Base-by-base conservation (phyloP, 495 filamentous ascomycete species). In the Hyaloscypha bicolor region DNA sequence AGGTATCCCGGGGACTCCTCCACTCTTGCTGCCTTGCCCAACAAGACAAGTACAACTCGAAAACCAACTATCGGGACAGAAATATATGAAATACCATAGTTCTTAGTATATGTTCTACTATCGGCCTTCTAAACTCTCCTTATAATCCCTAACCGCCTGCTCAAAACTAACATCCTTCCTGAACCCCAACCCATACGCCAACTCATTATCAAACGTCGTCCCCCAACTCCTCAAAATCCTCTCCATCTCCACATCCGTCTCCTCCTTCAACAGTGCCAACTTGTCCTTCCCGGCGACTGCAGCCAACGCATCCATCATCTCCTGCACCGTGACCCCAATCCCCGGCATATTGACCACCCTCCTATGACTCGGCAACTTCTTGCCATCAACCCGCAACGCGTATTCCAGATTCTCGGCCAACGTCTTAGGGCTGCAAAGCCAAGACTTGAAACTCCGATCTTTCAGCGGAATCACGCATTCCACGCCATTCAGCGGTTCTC, bases 191-290 rank as follows among this genome's bases (percentile, higher is more conserved):
- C 74, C 72, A 73, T 85, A 72, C 48, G 89, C 82, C 70, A 82
- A 80, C 16, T 75, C 80, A 62, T 82, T 86, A 69, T 91, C 86
- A 74, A 92, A 88, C 64, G 84, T 82, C 65, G 86, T 83, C 42
- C 89, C 85, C 92, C 91, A 94, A 62, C 87, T 87, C 69, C 90
- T 83, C 75, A 95, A 79, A 65, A 95, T 91, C 70, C 80, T 82
- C 78, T 93, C 89, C 60, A 88, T 81, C 42, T 79, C 82, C 62
- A 84, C 81, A 75, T 93, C 87, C 72, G 82, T 85, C 77, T 84
- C 83, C 76, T 93, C 90, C 74, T 82, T 82, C 32, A 94, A 80
- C 57, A 89, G 76, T 70, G 76, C 77, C 76, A 90, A 70, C 74
- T 82, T 85, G 51, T 93, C 88, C 78, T 88, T 80, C 0, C 92